phyloP scores from a whole-genome alignment of 2,329 filamentous ascomycete genomes.

The Aspergillus japonicus region DNA sequence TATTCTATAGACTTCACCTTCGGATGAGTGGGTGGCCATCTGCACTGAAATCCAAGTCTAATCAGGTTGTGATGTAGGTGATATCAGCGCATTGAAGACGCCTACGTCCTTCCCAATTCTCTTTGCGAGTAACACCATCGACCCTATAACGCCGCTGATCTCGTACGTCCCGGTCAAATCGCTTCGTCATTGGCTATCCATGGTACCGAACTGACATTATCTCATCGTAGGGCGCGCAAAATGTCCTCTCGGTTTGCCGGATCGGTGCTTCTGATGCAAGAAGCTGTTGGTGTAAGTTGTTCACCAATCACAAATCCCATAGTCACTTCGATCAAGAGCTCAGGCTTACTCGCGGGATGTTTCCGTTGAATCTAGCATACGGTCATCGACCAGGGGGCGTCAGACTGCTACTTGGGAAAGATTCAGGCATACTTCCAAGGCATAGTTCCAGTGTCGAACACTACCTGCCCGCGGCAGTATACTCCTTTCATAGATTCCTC shows the following conservation, averaged over 20 bases:
- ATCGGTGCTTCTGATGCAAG: constrained; percentile 18
- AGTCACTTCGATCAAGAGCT: not conserved
- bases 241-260: constrained; percentile 15
- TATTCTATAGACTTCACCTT: too few species aligned
- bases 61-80: constrained; percentile 5
- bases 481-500: constrained; percentile 9
- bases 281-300: constrained; percentile 19
- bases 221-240: constrained; percentile 12
- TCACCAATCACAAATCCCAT: too few species aligned
- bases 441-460: constrained; percentile 31
- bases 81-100: constrained; percentile 2
- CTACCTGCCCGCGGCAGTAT: constrained; percentile 29
- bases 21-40: too few species aligned
- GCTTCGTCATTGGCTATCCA: not conserved
- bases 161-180: constrained; percentile 13
- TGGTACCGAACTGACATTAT: constrained; percentile 6
- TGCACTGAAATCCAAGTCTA: not conserved
- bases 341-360: not conserved
- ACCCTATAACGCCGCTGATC: constrained; percentile 56
- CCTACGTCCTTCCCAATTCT: constrained; percentile 50
- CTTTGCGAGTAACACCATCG: constrained; percentile 55
- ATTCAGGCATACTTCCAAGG: constrained; percentile 41
- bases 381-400: constrained; percentile 40
- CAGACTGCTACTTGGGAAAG: constrained; percentile 38
- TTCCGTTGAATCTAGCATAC: constrained; percentile 25